Evolutionary conservation across 1,139 yeast genomes (phyloP).

Genomic region (Saccharomyces hybrid): DNA sequence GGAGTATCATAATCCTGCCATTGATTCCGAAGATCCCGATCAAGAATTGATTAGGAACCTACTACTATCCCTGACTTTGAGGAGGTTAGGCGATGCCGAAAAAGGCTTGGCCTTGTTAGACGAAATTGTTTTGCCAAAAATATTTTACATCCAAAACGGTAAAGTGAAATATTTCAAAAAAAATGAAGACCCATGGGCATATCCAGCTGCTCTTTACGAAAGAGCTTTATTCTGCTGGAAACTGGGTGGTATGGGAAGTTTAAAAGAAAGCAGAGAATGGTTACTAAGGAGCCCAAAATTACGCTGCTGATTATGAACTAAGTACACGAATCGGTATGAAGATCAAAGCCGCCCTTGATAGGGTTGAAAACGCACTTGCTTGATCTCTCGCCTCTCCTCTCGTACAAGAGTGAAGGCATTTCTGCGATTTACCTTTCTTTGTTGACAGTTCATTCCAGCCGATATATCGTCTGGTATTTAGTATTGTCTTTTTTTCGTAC

Average conservation of each 20-base stretch:
- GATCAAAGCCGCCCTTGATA: slow-evolving; percentile 77
- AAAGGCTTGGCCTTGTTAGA: slow-evolving; percentile 60
- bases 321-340: slow-evolving; percentile 87
- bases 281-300: slow-evolving; percentile 61
- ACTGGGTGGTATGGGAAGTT: slow-evolving; percentile 45
- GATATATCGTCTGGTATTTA: background rate
- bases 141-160: slow-evolving; percentile 25
- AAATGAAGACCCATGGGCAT: slow-evolving; percentile 73
- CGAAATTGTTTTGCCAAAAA: slow-evolving; percentile 42
- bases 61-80: slow-evolving; percentile 53
- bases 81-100: slow-evolving; percentile 53
- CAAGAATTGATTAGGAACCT: slow-evolving; percentile 64
- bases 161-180: slow-evolving; percentile 39
- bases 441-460: background rate
- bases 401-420: background rate
- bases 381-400: background rate
- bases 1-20: slow-evolving; percentile 28
- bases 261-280: slow-evolving; percentile 61
- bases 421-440: background rate
- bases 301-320: slow-evolving; percentile 85
- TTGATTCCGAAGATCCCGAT: slow-evolving; percentile 39
- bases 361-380: slow-evolving; percentile 40
- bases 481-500: background rate
- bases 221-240: slow-evolving; percentile 79
- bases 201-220: slow-evolving; percentile 84